phyloP scores from a whole-genome alignment of 2,329 filamentous ascomycete genomes.

The Xylaria sp. region DNA sequence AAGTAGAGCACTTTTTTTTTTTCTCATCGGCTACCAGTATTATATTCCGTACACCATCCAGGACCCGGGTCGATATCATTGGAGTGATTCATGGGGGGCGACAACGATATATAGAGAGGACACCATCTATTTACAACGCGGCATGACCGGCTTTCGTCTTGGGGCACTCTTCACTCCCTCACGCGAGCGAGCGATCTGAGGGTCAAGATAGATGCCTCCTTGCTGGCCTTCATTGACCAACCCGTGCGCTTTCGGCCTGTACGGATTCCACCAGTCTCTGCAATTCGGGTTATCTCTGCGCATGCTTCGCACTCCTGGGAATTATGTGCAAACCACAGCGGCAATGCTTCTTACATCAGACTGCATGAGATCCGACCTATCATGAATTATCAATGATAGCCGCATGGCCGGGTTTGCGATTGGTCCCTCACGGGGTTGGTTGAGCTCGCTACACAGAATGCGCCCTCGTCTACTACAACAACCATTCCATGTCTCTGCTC shows the following conservation, averaged over 20 bases:
- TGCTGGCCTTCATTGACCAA: background rate
- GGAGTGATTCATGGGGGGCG: background rate
- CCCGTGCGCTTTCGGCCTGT: conserved; percentile 5
- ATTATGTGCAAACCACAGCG: conserved; percentile 11
- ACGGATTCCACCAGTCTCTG: conserved; percentile 4
- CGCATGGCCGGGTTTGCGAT: conserved; percentile 29
- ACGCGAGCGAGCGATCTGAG: background rate
- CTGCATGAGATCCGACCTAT: conserved; percentile 27
- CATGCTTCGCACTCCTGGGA: conserved; percentile 4
- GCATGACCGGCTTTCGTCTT: background rate
- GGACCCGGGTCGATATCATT: conserved; percentile 1
- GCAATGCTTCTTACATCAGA: conserved; percentile 18
- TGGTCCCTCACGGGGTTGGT: conserved; percentile 28
- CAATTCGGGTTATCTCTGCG: conserved; percentile 10
- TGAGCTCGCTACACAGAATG: conserved; percentile 7
- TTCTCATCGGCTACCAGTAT: background rate
- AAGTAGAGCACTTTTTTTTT: conserved; percentile 15
- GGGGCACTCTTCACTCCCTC: too few species aligned
- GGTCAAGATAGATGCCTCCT: background rate
- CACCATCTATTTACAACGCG: background rate
- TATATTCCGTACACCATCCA: background rate
- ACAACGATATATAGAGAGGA: background rate
- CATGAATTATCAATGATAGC: conserved; percentile 28
- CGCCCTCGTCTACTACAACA: conserved; percentile 12
- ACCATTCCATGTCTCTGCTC: background rate